Percentiles rank a stretch among this genome's conserved stretches.
Evolutionary conservation across 129 eudicot genomes (phyloP).

Genomic region (Oenanthe sinensis): DNA sequence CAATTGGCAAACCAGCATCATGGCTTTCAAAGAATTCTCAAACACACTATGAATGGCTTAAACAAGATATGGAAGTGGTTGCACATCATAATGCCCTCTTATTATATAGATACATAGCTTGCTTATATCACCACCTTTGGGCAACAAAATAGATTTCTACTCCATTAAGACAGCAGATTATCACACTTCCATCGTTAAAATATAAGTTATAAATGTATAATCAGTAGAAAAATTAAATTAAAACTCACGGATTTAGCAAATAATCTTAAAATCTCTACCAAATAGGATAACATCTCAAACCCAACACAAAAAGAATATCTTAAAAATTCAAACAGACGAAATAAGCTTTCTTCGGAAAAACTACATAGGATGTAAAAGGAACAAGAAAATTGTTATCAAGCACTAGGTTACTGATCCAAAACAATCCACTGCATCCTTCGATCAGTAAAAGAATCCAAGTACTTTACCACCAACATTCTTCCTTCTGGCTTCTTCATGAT

Average conservation of each 20-base stretch:
- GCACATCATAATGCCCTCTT: not conserved
- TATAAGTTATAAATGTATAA: not conserved
- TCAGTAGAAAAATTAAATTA: not conserved
- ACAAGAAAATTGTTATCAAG: not conserved
- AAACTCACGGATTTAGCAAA: not conserved
- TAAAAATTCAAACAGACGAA: not conserved
- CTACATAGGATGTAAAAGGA: not conserved
- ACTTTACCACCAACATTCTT: constrained; percentile 28
- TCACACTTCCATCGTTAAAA: not conserved
- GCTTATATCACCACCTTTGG: too few species aligned
- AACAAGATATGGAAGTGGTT: not conserved
- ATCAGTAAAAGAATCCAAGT: constrained; percentile 24
- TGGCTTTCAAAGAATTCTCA: not conserved
- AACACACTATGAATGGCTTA: not conserved
- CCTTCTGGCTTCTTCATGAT: constrained; percentile 21
- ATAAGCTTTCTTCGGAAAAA: not conserved
- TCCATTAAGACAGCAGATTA: too few species aligned
- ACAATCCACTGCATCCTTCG: not conserved
- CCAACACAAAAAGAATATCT: not conserved
- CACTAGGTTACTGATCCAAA: not conserved
- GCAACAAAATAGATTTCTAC: not conserved
- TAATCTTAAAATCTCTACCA: not conserved
- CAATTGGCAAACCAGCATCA: not conserved
- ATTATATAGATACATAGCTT: not conserved
- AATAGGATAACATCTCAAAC: not conserved